Percentiles rank a stretch among this genome's conserved stretches.
These are phyloP conservation scores for Cyberlindnera maritima DNA, from an alignment of 805 yeast species.

Conservation along the genomic window DNA sequence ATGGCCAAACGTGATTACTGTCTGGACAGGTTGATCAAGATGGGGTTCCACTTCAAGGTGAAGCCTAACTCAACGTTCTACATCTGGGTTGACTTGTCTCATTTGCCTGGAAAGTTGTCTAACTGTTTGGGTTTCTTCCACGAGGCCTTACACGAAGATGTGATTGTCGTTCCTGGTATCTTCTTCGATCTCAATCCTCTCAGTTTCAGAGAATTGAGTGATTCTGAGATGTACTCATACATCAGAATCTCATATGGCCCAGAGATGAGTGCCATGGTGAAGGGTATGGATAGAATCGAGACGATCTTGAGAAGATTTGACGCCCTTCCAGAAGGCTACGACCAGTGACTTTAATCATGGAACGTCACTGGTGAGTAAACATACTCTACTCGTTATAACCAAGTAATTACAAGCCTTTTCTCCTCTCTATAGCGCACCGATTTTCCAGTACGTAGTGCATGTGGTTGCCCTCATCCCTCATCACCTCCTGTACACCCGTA, in stretches of 20 bases:
- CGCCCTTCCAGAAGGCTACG: conserved; percentile 37
- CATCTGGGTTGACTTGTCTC: conserved; percentile 55
- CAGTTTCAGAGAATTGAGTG: conserved; percentile 44
- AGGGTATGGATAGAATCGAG: conserved; percentile 62
- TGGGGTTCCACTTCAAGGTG: conserved; percentile 52
- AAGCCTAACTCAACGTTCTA: conserved; percentile 59
- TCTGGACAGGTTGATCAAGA: conserved; percentile 41
- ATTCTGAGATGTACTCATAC: conserved; percentile 57
- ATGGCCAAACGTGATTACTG: conserved; percentile 57
- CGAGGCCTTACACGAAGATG: conserved; percentile 57
- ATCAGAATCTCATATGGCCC: conserved; percentile 63
- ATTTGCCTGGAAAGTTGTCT: conserved; percentile 52
- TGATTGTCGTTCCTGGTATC: conserved; percentile 61
- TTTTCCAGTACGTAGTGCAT: too few species aligned
- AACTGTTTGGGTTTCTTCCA: conserved; percentile 63
- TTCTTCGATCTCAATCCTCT: conserved; percentile 59
- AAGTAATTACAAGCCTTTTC: too few species aligned
- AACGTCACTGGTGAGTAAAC: too few species aligned
- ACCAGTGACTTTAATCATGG: too few species aligned
- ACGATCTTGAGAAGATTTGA: conserved; percentile 41
- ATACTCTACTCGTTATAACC: too few species aligned
- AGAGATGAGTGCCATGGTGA: conserved; percentile 44
- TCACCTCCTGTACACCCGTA: background rate
- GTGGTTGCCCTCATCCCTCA: too few species aligned
- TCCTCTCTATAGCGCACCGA: too few species aligned